phyloP scores from a whole-genome alignment of 805 yeast genomes.

The Naumovozyma castellii region DNA sequence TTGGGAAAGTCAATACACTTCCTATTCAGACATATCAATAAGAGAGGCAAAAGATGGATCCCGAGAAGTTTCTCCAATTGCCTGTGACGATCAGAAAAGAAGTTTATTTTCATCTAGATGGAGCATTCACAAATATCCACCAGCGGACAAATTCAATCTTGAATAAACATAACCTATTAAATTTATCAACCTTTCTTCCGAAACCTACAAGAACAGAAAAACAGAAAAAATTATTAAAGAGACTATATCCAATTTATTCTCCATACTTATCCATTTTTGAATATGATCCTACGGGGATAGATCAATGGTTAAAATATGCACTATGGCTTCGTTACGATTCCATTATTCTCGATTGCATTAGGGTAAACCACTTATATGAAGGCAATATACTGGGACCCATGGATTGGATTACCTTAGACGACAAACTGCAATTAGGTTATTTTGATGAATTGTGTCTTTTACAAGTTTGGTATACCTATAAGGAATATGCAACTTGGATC shows the following conservation, averaged over 20 bases:
- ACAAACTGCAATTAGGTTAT: conserved; percentile 12
- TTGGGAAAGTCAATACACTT: too few species aligned
- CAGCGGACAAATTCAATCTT: background rate
- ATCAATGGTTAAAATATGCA: conserved; percentile 19
- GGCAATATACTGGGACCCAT: conserved; percentile 16
- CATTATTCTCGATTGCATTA: conserved; percentile 22
- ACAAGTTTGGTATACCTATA: conserved; percentile 22
- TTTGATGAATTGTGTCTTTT: conserved; percentile 19
- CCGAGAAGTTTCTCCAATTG: conserved; percentile 11
- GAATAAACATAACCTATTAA: background rate
- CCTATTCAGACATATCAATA: too few species aligned
- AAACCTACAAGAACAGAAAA: background rate
- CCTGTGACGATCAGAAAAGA: conserved; percentile 20
- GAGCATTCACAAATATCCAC: conserved; percentile 7
- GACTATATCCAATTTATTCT: conserved; percentile 10
- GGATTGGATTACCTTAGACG: conserved; percentile 19
- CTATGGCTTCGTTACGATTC: conserved; percentile 25
- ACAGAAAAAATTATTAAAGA: conserved; percentile 4
- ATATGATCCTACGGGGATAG: conserved; percentile 15
- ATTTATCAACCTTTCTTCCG: background rate
- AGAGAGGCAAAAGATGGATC: conserved; percentile 4
- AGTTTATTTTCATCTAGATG: conserved; percentile 21
- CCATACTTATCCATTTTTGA: conserved; percentile 20
- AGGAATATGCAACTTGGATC: conserved; percentile 20
- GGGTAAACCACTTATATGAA: conserved; percentile 19